Conservation (phyloP, 306 rosid species). For the Amphicarpaea edgeworthii region DNA sequence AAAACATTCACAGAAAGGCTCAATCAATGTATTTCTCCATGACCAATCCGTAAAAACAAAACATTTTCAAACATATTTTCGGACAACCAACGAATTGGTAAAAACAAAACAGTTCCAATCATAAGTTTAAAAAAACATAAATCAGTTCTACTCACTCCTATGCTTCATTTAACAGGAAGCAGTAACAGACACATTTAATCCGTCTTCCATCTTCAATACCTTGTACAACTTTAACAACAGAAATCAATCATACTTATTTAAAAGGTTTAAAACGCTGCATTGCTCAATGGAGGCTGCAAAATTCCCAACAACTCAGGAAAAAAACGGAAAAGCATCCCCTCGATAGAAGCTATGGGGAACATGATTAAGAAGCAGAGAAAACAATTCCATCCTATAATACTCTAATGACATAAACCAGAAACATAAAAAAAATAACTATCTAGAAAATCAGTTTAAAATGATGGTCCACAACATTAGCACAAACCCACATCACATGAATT, state of each 20-base stretch:
- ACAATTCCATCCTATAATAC: conserved; percentile 9
- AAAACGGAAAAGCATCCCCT: not conserved
- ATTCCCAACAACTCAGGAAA: not conserved
- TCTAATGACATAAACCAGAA: conserved; percentile 23
- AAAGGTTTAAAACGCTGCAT: not conserved
- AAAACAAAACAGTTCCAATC: not conserved
- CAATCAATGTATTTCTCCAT: not conserved
- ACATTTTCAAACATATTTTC: not conserved
- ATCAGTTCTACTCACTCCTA: not conserved
- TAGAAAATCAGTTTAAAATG: conserved; percentile 10
- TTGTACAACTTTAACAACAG: conserved; percentile 6
- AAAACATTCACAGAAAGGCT: conserved; percentile 5
- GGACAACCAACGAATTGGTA: not conserved
- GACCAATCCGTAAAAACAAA: conserved; percentile 2
- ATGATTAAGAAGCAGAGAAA: conserved; percentile 25
- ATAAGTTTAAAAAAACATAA: not conserved
- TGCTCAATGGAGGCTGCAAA: conserved; percentile 1
- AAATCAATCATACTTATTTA: not conserved
- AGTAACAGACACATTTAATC: not conserved
- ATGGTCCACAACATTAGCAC: conserved; percentile 1
- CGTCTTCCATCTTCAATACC: not conserved
- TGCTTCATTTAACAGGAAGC: not conserved
- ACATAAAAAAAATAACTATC: not conserved
- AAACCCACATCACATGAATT: conserved; percentile 18
- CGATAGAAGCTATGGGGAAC: not conserved